Base-by-base conservation (phyloP, 2,329 filamentous ascomycete species). In the Cladosporium sp. region DNA sequence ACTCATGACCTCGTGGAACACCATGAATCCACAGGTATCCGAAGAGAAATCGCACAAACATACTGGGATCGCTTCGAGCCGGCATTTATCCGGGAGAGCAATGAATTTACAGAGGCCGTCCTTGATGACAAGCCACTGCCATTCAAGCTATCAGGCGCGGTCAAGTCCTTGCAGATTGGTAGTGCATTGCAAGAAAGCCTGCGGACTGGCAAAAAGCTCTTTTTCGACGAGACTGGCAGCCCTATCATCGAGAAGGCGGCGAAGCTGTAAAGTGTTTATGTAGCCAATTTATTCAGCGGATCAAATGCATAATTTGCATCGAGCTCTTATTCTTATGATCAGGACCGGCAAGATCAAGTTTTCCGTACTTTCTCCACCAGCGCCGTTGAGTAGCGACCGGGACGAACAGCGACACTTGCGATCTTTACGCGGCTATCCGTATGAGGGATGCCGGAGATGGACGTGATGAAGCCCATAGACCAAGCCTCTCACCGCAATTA, bases 1-100 rank as follows among this genome's bases (percentile, higher is more conserved):
- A 69, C 71, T 43, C 69, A 66, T 2, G 78, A 79, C 53, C 70
- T 83, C 18, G 76, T 85, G 19, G 76, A 81, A 54, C 71, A 79
- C 43, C 77, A 80, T 63, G 72, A 81, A 59, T 46, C 73, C 0
- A 70, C 62, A 1, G 81, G 81, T 3, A 74, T 86, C 19, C 71
- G 77, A 10, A 73, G 79, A 34, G 79, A 85, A 65, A 77, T 84
- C n/a, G 80, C 81, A 1, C 70, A 73, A 38, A 74, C 80, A 57
- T 86, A 84, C 64, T 85, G 81, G 63, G 82, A 78, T 40, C 70
- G 82, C 0, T 86, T 86, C 61, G 74, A 80, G 57, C 68, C 79
- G 22, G 82, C 83, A 0, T 86, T 85, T 62, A 77, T 82, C n/a
- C 77, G 70, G 10, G 82, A 86, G 68, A 77, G 78, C 5, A 79